Evolutionary conservation across 2,329 filamentous ascomycete species (phyloP), one percentile per base, ranked within the genome.

Genomic region (Macrophomina tecta): DNA sequence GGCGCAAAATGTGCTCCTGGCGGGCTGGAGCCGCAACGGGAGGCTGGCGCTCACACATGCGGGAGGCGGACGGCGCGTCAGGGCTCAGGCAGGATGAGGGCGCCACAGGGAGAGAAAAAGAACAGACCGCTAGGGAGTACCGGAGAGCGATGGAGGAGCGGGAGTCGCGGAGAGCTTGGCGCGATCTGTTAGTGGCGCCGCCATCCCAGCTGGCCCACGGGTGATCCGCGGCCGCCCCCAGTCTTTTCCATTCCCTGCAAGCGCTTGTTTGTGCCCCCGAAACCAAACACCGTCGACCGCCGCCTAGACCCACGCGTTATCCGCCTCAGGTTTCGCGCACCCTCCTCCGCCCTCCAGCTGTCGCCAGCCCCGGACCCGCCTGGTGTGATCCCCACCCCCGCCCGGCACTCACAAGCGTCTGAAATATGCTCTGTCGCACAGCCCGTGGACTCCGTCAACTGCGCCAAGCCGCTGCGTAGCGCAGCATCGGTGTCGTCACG

Each of bases 181-280:
- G 52, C 42, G 52, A 58, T 65, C 63, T 65, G 52, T 65, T 65
- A 56, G 63, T 51, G 49, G 62, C 52, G 49, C 36, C 62, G 49
- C 62, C 62, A 45, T 51, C 49, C 55, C 55, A 60, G 55, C 55
- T 64, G 52, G 52, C 51, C 51, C 63, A 61, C 63, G 52, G 63
- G 48, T 65, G 63, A 65, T 65, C 40, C 32, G 51, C 63, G 60
- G 45, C 40, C 45, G 16, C 42, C 42, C 42, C 42, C 7, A 5
- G 42, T 16, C 42, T 4, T 45, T 12, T 5, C 42, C 42, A 45
- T 16, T 45, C 42, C 42, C 42, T 45, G 42, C 42, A 14, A 16
- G 45, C 55, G 55, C 58, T 49, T 49, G 42, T 51, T 62, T 62
- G 58, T 49, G 42, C 32, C 32, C 32, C 58, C 58, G 45, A 62